Conservation (phyloP, 2,329 filamentous ascomycete species). For the Penicillium sp. region DNA sequence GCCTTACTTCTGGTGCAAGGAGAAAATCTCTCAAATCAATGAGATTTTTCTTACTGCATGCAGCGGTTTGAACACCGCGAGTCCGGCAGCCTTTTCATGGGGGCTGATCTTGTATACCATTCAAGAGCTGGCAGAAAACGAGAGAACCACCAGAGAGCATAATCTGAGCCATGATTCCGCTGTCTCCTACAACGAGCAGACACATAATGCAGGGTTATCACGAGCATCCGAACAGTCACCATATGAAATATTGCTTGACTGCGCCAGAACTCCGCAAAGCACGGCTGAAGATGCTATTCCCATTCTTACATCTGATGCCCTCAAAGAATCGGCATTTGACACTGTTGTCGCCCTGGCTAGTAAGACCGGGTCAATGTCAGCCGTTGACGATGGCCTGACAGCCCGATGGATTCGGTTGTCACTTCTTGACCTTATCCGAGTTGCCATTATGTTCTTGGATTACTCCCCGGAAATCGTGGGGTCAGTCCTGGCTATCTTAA, state of each 20-base stretch:
- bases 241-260: conserved; percentile 52
- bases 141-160: conserved; percentile 5
- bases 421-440: conserved; percentile 70
- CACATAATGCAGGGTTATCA: conserved; percentile 31
- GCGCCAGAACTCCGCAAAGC: conserved; percentile 40
- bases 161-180: conserved; percentile 34
- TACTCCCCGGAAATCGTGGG: conserved; percentile 72
- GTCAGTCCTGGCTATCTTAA: conserved; percentile 65
- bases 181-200: conserved; percentile 42
- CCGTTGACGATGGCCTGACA: conserved; percentile 53
- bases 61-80: conserved; percentile 60
- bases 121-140: conserved; percentile 55
- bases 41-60: conserved; percentile 64
- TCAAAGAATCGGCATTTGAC: conserved; percentile 51
- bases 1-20: conserved; percentile 67
- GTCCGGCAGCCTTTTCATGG: conserved; percentile 79
- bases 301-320: conserved; percentile 49
- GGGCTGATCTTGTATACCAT: conserved; percentile 71
- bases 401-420: conserved; percentile 63
- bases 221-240: conserved; percentile 39
- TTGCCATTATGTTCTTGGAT: conserved; percentile 64
- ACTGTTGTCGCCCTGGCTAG: conserved; percentile 47
- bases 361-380: conserved; percentile 50
- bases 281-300: conserved; percentile 49
- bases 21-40: conserved; percentile 71